Conservation (phyloP, 176 grass and related monocot genomes). For the Musa troglodytarum region DNA sequence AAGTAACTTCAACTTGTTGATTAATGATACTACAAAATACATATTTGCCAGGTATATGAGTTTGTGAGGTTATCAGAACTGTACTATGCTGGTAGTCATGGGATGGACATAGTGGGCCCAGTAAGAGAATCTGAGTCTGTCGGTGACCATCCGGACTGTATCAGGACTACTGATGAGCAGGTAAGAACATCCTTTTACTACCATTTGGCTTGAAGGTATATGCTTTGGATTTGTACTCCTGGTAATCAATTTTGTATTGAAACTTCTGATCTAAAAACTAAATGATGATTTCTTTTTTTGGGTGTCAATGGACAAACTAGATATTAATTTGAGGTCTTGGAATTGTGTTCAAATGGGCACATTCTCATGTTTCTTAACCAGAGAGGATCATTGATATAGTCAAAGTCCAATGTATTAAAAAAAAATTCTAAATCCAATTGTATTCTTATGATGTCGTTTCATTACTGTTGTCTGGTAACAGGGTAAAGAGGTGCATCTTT, state of each 20-base stretch:
- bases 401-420: too few species aligned
- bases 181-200: neutral
- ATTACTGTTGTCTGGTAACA: constrained; percentile 13
- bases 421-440: too few species aligned
- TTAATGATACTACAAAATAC: neutral
- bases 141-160: constrained; percentile 1
- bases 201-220: neutral
- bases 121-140: constrained; percentile 26
- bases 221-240: too few species aligned
- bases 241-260: neutral
- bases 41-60: constrained; percentile 48
- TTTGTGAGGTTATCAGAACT: constrained; percentile 84
- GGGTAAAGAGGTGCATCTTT: constrained; percentile 53
- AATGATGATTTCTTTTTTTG: too few species aligned
- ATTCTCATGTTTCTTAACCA: too few species aligned
- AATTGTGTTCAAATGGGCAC: too few species aligned
- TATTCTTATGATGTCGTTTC: too few species aligned
- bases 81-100: constrained; percentile 90
- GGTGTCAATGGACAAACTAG: too few species aligned
- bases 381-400: too few species aligned
- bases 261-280: neutral
- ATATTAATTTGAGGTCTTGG: too few species aligned
- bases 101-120: constrained; percentile 83
- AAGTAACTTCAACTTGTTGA: too few species aligned
- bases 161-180: constrained; percentile 25